Evolutionary conservation across 2,329 filamentous ascomycete species (phyloP).

Genomic region (Penicillium sclerotigenum): DNA sequence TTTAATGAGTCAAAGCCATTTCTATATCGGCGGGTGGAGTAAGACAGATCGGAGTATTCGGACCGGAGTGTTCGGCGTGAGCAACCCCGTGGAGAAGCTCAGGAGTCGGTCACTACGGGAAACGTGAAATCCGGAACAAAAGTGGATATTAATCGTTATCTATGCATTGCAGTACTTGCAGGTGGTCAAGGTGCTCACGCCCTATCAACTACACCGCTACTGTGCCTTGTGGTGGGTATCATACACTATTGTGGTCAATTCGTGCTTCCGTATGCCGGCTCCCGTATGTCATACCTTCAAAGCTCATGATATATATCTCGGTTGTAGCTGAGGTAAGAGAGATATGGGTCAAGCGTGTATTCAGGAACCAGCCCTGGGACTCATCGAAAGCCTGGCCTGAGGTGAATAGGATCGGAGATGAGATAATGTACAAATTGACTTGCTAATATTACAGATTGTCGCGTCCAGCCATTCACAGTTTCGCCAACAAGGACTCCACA

Average conservation of each 20-base stretch:
- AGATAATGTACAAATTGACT: slow-evolving; percentile 5
- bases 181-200: background rate
- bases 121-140: background rate
- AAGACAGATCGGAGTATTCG: slow-evolving; percentile 6
- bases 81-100: background rate
- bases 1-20: slow-evolving; percentile 1
- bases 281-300: too few species aligned
- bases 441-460: slow-evolving; percentile 5
- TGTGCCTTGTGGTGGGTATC: too few species aligned
- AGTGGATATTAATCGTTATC: background rate
- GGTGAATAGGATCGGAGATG: slow-evolving; percentile 1
- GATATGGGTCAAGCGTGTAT: too few species aligned
- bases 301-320: too few species aligned
- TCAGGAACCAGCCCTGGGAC: too few species aligned
- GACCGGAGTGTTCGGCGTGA: slow-evolving; percentile 9
- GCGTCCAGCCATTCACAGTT: slow-evolving; percentile 44
- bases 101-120: background rate
- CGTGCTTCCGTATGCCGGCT: background rate
- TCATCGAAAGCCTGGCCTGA: too few species aligned
- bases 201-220: background rate
- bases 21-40: background rate
- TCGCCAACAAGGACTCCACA: slow-evolving; percentile 49
- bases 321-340: too few species aligned
- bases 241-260: background rate
- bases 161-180: background rate